A percentile compares a stretch with the other conserved stretches of the same genome.
Conservation (phyloP, 2,329 filamentous ascomycete species). For the Botrytis porri region DNA sequence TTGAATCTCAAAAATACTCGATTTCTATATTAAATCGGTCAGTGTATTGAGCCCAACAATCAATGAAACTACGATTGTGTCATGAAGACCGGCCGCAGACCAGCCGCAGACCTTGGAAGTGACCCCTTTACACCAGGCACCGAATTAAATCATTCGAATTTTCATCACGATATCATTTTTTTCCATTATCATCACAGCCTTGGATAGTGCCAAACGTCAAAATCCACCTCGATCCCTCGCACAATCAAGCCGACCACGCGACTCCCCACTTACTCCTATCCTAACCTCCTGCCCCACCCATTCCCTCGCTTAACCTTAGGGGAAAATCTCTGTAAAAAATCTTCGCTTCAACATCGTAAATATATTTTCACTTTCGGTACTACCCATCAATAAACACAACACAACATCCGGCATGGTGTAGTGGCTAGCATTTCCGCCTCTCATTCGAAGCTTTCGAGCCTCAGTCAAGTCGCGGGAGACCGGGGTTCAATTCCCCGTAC, state of each 20-base stretch:
- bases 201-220: not conserved
- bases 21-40: too few species aligned
- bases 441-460: not conserved
- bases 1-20: too few species aligned
- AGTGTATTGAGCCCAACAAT: too few species aligned
- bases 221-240: too few species aligned
- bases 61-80: too few species aligned
- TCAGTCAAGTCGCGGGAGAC: not conserved
- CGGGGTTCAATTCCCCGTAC: constrained; percentile 6
- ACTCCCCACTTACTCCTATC: not conserved
- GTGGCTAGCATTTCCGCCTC: constrained; percentile 7
- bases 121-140: not conserved
- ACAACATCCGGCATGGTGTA: not conserved
- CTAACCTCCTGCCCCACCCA: not conserved
- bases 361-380: rapidly evolving
- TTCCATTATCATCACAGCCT: not conserved
- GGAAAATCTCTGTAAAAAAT: not conserved
- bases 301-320: not conserved
- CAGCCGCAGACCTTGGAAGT: not conserved
- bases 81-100: too few species aligned
- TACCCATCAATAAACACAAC: rapidly evolving
- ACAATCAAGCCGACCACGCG: not conserved
- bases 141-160: not conserved
- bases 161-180: not conserved
- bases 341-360: rapidly evolving